Base-by-base conservation (phyloP, 1,139 yeast genomes). In the Neolecta irregularis region DNA sequence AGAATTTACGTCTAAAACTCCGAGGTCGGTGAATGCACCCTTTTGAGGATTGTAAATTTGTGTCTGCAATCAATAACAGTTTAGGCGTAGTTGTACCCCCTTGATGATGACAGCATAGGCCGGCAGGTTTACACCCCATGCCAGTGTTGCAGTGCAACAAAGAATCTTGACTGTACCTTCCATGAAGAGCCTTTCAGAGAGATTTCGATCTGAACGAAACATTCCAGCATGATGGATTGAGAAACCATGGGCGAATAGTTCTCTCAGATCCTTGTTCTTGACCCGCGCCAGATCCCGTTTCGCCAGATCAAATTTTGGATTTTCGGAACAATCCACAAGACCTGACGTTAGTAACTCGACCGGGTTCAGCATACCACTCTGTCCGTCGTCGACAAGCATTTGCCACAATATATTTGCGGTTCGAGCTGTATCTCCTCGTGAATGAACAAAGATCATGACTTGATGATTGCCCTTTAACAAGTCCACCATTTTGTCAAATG, bases 91-190 rank as follows among this genome's bases (percentile, higher is more conserved):
- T 28, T 6, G 7, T 16, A 15, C 31, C 1, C 99, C 98, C 51
- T 88, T 85, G 36, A 91, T 74, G 44, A 91, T 80, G 18, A 91
- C 99, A 30, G 85, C 93, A 3, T 95, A 96, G 5, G 98, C 98
- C 2, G 99, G 98, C 42, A 91, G 62, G 52, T 91, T 91, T 11
- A 91, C 96, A 67, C 99, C 99, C 99, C 99, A 91, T 0, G 99
- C 99, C 41, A 91, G 67, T 0, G 99, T 91, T 0, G 98, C 93
- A 1, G 99, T 91, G 64, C 95, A 83, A 48, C 93, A 79, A 12
- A 91, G 61, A 0, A 91, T 96, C 45, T 77, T 80, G 41, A 88
- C 74, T 1, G 88, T 78, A 24, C 98, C 98, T 23, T 65, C 63
- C 36, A 74, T 65, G 53, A 91, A 91, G 74, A 88, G 69, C 50